Evolutionary conservation across 1,139 yeast genomes (phyloP).

Genomic region (Pichia sp.): DNA sequence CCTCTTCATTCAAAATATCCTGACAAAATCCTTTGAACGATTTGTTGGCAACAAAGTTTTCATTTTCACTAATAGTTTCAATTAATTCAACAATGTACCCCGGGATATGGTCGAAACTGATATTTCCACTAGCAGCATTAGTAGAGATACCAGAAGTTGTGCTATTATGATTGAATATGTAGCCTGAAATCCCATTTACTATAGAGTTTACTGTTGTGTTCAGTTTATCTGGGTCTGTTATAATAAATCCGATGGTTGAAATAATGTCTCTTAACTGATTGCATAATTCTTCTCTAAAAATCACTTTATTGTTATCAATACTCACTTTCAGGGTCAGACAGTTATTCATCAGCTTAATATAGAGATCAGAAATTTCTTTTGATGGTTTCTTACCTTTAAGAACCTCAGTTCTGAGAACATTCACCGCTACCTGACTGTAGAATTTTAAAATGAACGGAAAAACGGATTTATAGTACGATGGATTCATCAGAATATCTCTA

Average conservation of each 20-base stretch:
- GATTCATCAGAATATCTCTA: constrained; percentile 45
- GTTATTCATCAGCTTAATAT: constrained; percentile 43
- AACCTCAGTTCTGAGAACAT: constrained; percentile 48
- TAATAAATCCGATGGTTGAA: constrained; percentile 33
- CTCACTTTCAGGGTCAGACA: constrained; percentile 27
- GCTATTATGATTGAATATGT: constrained; percentile 26
- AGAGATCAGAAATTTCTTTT: constrained; percentile 62
- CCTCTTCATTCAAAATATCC: constrained; percentile 45
- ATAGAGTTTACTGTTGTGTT: constrained; percentile 36
- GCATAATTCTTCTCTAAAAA: constrained; percentile 31
- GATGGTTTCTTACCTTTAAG: constrained; percentile 53
- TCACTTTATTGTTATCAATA: constrained; percentile 10
- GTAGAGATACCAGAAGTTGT: constrained; percentile 24
- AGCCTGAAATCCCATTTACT: constrained; percentile 33
- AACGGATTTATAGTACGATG: constrained; percentile 39
- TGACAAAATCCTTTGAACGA: constrained; percentile 43
- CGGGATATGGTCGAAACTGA: constrained; percentile 29
- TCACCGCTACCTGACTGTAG: constrained; percentile 36
- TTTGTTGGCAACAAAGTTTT: constrained; percentile 32
- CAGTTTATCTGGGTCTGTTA: constrained; percentile 48
- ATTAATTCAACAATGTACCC: constrained; percentile 33
- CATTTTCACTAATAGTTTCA: constrained; percentile 25
- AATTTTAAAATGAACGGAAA: constrained; percentile 46
- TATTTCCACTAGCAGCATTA: constrained; percentile 2
- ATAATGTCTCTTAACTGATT: constrained; percentile 31